Conservation (phyloP, 257 asterid genomes). For the Phtheirospermum japonicum region DNA sequence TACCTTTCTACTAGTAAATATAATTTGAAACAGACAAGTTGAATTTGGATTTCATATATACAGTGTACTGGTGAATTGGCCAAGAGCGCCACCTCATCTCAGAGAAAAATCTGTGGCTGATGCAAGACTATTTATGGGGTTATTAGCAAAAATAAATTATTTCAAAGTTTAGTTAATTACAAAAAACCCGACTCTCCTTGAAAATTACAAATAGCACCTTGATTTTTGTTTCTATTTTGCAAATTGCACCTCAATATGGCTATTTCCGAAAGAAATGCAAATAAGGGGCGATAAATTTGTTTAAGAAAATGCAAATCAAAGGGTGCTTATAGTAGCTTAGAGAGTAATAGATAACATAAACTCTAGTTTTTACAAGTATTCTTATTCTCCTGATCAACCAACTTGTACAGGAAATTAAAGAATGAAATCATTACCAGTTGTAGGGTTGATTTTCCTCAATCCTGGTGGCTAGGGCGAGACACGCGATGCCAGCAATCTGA, state of each 20-base stretch:
- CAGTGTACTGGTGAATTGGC: not conserved
- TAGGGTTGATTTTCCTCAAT: conserved; percentile 94
- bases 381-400: not conserved
- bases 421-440: conserved; percentile 55
- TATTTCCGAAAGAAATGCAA: not conserved
- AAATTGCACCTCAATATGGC: not conserved
- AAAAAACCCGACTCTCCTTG: not conserved
- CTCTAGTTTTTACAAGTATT: too few relatives aligned
- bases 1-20: not conserved
- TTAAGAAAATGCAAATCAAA: not conserved
- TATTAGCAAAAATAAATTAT: not conserved
- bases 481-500: conserved; percentile 87
- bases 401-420: not conserved
- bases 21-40: too few relatives aligned
- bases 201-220: not conserved
- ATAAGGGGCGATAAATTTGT: not conserved
- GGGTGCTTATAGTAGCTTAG: not conserved
- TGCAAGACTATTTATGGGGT: not conserved
- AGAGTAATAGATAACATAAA: not conserved
- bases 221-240: conserved; percentile 3
- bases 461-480: conserved; percentile 89
- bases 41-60: not conserved
- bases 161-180: not conserved
- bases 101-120: not conserved
- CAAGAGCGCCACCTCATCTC: not conserved